Base-by-base conservation (phyloP, 2,329 filamentous ascomycete species). In the Metarhizium sp. region DNA sequence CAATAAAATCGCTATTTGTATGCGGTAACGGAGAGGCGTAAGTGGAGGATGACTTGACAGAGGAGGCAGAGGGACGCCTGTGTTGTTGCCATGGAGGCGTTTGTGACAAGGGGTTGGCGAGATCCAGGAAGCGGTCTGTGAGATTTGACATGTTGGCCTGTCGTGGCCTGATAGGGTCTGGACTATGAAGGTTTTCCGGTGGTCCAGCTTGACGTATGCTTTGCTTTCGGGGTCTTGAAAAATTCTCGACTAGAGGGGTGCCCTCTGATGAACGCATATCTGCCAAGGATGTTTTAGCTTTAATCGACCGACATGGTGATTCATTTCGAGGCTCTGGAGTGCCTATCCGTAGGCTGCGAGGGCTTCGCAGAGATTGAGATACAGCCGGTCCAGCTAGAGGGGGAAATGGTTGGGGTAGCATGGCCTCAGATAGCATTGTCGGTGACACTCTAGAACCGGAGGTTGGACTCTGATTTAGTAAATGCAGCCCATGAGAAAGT, bases 161-260 rank as follows among this genome's bases (percentile, higher is more conserved):
- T 48, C 66, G 54, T 50, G 56, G 60, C 49, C 66, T 69, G 57
- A 63, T 58, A 48, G 64, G 60, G 36, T 75, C 73, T 51, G 65
- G 61, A 48, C 18, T 45, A 11, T 29, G 42, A 14, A 38, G n/a
- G 32, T 40, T 47, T 32, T 60, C 59, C 25, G 52, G 45, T 20
- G 40, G 43, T 29, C 67, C 65, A 52, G 71, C 64, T 58, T 76
- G 76, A 55, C 73, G 73, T 57, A 79, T 72, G 64, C 80, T 82
- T 43, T 73, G 69, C 58, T 80, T 80, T 56, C 80, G 73, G 46
- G 80, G 80, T 43, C 80, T 74, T n/a, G 80, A 84, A 64, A 84
- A 84, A 66, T 84, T 84, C 62, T 77, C 76, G 49, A 80, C 71
- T 49, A 66, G 63, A n/a, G 57, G 25, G 60, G 70, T 68, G 53